Evolutionary conservation across 2,329 filamentous ascomycete genomes (phyloP), one percentile per base, ranked within the genome.

Genomic region (Colletotrichum scovillei): DNA sequence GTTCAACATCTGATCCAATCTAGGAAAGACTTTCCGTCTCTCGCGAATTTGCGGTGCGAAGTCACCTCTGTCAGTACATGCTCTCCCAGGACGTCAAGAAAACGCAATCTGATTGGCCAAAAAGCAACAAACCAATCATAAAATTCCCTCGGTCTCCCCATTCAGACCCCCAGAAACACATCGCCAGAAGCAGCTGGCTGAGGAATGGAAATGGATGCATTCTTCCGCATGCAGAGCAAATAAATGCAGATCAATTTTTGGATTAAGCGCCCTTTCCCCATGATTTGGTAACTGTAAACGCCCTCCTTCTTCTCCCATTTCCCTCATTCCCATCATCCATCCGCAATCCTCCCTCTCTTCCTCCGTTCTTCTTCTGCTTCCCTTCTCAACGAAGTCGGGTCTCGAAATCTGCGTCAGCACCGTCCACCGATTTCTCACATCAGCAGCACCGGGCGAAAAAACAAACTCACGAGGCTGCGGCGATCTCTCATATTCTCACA

Each of bases 161-260:
- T 55, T 26, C 14, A 35, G 26, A 57, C 11, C 32, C 53, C 55
- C 42, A 57, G 59, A 35, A 35, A 56, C 59, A 56, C 59, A 59
- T 65, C 70, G 65, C 26, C 59, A 26, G 28, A 35, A 42, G 38
- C 42, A 22, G 19, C 19, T n/a, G 42, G 42, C 7, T 49, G 28
- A 59, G 59, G 49, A 65, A 70, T 64, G 49, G 32, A 35, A 42
- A 64, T 42, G 70, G 32, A 55, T 55, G 67, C 46, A 73, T 73
- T 63, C 35, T 49, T 64, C 70, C 70, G 60, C 38, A 69, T 69
- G 56, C 66, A 73, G 66, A 42, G 38, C 38, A 66, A 60, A 19
- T 22, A 14, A 11, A 22, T 52, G 67, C 60, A 70, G 60, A 73
- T 73, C 70, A 32, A 49, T 26, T 46, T 35, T 35, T 35, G 32